Evolutionary conservation across 106 monocot species (phyloP).

Genomic region (Phalaenopsis aphrodite): DNA sequence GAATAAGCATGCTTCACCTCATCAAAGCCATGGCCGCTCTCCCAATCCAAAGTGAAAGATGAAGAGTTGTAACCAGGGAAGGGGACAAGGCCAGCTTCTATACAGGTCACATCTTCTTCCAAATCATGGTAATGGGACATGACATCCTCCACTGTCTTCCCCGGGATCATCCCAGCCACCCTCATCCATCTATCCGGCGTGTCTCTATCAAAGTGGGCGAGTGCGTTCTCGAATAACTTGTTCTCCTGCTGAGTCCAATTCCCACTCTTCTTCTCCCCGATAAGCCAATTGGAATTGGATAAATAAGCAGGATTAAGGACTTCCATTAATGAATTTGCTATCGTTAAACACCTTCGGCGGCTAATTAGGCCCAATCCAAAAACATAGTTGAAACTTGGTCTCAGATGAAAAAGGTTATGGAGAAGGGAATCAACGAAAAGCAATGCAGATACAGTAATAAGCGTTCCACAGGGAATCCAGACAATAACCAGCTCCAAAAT

Average conservation of each 20-base stretch:
- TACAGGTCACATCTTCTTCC: constrained; percentile 38
- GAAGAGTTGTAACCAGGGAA: constrained; percentile 27
- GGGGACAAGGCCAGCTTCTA: constrained; percentile 44
- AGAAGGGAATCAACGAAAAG: constrained; percentile 1
- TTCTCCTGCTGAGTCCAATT: constrained; percentile 43
- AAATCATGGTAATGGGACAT: constrained; percentile 35
- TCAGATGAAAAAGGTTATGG: neutral
- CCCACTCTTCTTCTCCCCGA: constrained; percentile 3
- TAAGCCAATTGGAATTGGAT: constrained; percentile 23
- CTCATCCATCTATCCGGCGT: constrained; percentile 38
- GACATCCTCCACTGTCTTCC: constrained; percentile 36
- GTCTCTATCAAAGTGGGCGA: constrained; percentile 32
- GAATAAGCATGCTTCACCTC: constrained; percentile 15
- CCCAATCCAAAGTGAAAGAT: constrained; percentile 39
- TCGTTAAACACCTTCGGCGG: neutral
- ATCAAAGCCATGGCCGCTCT: constrained; percentile 8
- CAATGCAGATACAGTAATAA: neutral
- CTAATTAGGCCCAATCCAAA: neutral
- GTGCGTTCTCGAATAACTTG: constrained; percentile 48
- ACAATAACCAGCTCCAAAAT: too few relatives aligned
- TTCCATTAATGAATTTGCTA: constrained; percentile 13
- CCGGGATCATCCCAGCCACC: constrained; percentile 38
- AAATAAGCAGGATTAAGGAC: constrained; percentile 23
- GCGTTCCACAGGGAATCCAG: too few relatives aligned
- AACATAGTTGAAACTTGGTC: neutral